Base-by-base conservation (phyloP, 805 yeast species). In the Cyberlindnera mississippiensis region DNA sequence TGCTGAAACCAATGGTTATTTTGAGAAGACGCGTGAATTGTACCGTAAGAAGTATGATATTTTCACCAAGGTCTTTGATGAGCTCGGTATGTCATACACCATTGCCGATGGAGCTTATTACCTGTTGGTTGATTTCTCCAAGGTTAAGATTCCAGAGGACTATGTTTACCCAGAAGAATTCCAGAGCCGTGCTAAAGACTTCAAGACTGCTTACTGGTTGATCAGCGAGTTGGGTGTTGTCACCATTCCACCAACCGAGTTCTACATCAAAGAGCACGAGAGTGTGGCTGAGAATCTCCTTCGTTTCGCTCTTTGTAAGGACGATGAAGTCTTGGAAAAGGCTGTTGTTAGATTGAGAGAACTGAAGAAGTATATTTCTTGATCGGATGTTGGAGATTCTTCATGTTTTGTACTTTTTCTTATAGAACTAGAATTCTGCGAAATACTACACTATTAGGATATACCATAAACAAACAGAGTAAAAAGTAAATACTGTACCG, bases 191-290 rank as follows among this genome's bases (percentile, higher is more conserved):
- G 91, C 96, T 13, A 80, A 80, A 49, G 99, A 93, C 67, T 93
- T 89, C 72, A 79, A 78, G 60, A 72, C 82, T 49, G 95, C 96
- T 1, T 87, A 86, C 66, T 93, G 98, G 97, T 72, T 93, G 45
- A 88, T 89, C 56, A 82, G 79, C 59, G 96, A 89, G 60, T 62
- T 91, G 44, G 99, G 99, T 10, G 95, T 93, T 31, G 98, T 93
- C 16, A 84, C 96, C 4, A 93, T 93, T 50, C 99, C 99, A 10
- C 98, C 98, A 22, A 84, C 96, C n/a, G 98, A 91, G 64, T 93
- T 93, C 58, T 79, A 86, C 56, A 74, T 80, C 33, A 75, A 79
- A 9, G 80, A 76, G 45, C 80, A 84, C 50, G 89, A 85, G 26
- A 69, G 76, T 42, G 78, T 82, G 14, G 89, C 91, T 42, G 96